A percentile compares a stretch with the other conserved stretches of the same genome.
These are phyloP conservation scores for Neocallimastix lanati DNA, from an alignment of 192 early-diverging fungal genomes.

Conservation along the genomic window DNA sequence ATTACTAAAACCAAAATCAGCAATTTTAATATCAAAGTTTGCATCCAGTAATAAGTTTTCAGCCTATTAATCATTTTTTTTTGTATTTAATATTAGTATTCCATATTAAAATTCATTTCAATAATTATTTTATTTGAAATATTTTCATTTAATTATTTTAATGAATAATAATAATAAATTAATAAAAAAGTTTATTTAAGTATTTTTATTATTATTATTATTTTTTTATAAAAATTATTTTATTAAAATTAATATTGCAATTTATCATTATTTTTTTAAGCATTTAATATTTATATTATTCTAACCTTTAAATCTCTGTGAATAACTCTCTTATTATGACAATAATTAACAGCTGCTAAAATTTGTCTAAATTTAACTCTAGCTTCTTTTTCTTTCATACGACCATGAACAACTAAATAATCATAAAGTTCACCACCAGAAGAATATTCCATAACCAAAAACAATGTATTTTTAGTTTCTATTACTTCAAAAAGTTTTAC, in stretches of 20 bases:
- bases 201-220: not conserved
- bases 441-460: slow-evolving; percentile 89
- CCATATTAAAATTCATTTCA: too few species aligned
- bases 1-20: slow-evolving; percentile 45
- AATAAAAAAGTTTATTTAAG: too few species aligned
- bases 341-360: slow-evolving; percentile 39
- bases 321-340: slow-evolving; percentile 43
- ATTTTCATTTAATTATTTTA: too few species aligned
- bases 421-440: slow-evolving; percentile 91
- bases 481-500: slow-evolving; percentile 75
- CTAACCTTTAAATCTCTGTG: slow-evolving; percentile 33
- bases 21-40: slow-evolving; percentile 42
- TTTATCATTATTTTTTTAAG: not conserved
- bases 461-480: slow-evolving; percentile 76
- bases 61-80: slow-evolving; percentile 18
- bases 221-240: too few species aligned
- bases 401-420: slow-evolving; percentile 71
- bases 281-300: too few species aligned
- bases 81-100: too few species aligned
- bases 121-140: too few species aligned
- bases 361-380: slow-evolving; percentile 38
- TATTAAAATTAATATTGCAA: too few species aligned
- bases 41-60: slow-evolving; percentile 39
- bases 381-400: slow-evolving; percentile 50
- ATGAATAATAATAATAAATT: too few species aligned